These are phyloP conservation scores for Xerocomus brunneocitrinus DNA, from an alignment of 768 basidiomycete species.

Conservation along the genomic window DNA sequence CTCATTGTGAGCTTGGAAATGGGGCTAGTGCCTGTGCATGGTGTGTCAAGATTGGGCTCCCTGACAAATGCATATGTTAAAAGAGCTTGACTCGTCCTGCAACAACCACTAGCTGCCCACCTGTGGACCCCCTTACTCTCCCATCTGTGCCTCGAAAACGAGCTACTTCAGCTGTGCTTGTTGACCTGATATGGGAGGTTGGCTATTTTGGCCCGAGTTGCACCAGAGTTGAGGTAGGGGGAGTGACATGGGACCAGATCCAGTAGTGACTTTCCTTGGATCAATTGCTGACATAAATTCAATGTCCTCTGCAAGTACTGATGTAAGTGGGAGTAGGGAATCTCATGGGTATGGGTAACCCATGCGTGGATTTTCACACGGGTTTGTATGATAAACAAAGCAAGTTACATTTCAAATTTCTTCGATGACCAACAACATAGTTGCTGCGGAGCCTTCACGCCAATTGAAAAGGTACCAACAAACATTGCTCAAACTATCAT, in stretches of 20 bases:
- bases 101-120: no score
- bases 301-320: not conserved
- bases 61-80: not conserved
- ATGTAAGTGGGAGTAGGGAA: no score
- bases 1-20: not conserved
- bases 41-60: not conserved
- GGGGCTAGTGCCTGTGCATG: not conserved
- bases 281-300: not conserved
- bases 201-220: not conserved
- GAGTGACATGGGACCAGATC: not conserved
- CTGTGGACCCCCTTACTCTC: no score
- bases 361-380: no score
- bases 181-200: not conserved
- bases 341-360: no score
- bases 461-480: no score
- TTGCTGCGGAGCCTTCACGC: no score
- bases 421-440: no score
- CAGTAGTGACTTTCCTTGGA: not conserved
- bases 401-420: no score
- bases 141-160: no score
- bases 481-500: no score
- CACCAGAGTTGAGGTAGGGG: not conserved
- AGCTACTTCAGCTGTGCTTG: not conserved
- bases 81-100: not conserved
- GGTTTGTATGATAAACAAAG: no score